These are phyloP conservation scores for Populus ilicifolia DNA, from an alignment of 345 rosid species.

Conservation along the genomic window DNA sequence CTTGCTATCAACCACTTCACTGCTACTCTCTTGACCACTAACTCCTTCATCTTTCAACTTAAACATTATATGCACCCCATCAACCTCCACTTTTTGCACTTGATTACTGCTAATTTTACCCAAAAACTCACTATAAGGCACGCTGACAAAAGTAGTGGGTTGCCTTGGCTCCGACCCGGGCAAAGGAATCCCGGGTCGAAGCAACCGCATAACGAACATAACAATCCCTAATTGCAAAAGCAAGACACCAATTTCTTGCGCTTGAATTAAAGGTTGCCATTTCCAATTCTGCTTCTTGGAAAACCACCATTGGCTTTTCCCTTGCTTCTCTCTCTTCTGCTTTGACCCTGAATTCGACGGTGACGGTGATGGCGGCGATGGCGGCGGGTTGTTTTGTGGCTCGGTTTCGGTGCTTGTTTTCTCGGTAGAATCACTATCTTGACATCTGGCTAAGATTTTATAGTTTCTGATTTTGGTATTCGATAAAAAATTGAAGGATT, in stretches of 20 bases:
- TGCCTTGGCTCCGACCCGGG: slow-evolving; percentile 81
- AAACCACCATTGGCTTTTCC: slow-evolving; percentile 57
- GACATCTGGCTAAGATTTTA: slow-evolving; percentile 49
- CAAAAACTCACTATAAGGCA: slow-evolving; percentile 86
- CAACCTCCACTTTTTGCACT: slow-evolving; percentile 85
- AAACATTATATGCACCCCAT: slow-evolving; percentile 79
- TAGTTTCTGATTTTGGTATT: slow-evolving; percentile 32
- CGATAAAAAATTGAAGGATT: slow-evolving; percentile 17
- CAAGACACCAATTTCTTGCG: slow-evolving; percentile 73
- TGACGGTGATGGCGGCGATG: slow-evolving; percentile 13
- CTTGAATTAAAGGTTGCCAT: slow-evolving; percentile 82
- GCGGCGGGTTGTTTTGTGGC: slow-evolving; percentile 20
- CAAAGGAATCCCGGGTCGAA: slow-evolving; percentile 77
- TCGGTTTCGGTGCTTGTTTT: slow-evolving; percentile 42
- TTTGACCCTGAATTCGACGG: slow-evolving; percentile 39
- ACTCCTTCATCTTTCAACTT: slow-evolving; percentile 59
- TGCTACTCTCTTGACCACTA: slow-evolving; percentile 30
- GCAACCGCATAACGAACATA: slow-evolving; percentile 76
- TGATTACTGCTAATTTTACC: slow-evolving; percentile 58
- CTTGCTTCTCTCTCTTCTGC: slow-evolving; percentile 50
- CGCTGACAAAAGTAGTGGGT: slow-evolving; percentile 55
- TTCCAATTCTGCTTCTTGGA: slow-evolving; percentile 59
- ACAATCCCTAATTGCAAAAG: slow-evolving; percentile 71
- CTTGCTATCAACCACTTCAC: slow-evolving; percentile 32
- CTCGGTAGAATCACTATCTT: slow-evolving; percentile 60